These are phyloP conservation scores for Chlorella vulgaris DNA, from an alignment of 139 green algal species.

Conservation along the genomic window DNA sequence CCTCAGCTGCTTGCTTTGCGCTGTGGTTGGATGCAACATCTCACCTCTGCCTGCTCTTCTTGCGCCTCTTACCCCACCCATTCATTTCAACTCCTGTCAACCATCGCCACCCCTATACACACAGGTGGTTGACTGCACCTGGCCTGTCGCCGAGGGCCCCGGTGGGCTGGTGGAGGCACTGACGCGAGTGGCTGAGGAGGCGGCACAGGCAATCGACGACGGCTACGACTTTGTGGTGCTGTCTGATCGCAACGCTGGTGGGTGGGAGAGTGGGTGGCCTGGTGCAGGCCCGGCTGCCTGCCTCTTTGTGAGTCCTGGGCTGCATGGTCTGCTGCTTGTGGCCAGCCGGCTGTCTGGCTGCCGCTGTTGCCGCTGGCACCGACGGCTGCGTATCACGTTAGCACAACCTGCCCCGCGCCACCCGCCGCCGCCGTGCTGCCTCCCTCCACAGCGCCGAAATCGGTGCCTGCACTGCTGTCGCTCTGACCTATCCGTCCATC, in stretches of 20 bases:
- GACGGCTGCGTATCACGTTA: no score
- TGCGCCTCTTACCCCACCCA: no score
- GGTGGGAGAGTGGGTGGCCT: background rate
- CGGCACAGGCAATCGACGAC: conserved; percentile 73
- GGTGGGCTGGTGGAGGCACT: conserved; percentile 76
- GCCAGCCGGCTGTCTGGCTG: no score
- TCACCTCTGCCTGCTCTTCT: background rate
- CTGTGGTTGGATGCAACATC: background rate
- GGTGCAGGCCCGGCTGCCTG: background rate
- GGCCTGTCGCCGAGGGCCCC: conserved; percentile 68
- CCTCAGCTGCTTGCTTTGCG: background rate
- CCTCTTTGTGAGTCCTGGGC: background rate
- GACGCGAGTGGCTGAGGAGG: conserved; percentile 76
- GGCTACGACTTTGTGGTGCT: conserved; percentile 84
- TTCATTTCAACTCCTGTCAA: background rate
- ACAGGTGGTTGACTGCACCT: conserved; percentile 89
- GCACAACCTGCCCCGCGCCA: background rate
- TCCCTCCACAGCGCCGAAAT: no score
- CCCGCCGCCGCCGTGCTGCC: no score
- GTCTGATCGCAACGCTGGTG: conserved; percentile 12
- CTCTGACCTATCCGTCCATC: no score
- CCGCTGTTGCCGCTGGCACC: no score
- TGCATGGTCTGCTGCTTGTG: no score
- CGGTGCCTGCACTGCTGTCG: no score
- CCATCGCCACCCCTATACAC: background rate